Evolutionary conservation across 306 rosid genomes (phyloP), one percentile per base, ranked within the genome.

Genomic region (Quercus wislizeni): DNA sequence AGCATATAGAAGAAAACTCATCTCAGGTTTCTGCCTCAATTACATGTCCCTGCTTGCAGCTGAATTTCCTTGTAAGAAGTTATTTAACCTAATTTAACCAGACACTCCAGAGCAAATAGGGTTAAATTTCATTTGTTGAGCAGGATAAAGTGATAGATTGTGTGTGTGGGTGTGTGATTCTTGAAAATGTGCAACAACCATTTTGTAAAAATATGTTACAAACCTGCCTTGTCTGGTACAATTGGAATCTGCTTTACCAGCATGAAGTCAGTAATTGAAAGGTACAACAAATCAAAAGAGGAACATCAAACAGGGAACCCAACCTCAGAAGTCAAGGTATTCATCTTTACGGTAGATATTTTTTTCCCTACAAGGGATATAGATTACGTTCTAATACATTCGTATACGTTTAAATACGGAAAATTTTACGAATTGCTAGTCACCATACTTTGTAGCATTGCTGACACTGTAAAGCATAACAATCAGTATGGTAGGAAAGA

Each of bases 311-410:
- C 86, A 77, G 90, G 87, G 33, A 81, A 85, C 74, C 80, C 92
- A 15, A 31, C 90, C 80, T 82, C 97, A 49, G 99, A 94, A 84
- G 85, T 88, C 57, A 92, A 94, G 99, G 98, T 94, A 94, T 17
- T 82, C 41, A 57, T 61, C 27, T 55, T 30, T 52, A 65, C 78
- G 14, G 9, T 58, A 6, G 27, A 4, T 2, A 17, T 14, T 65
- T 69, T 57, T 25, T 19, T 38, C 11, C 46, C n/a, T 23, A 33
- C 20, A 68, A 35, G 43, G 43, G 10, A 38, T 3, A 49, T 17
- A 49, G 14, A 49, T 49, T 49, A 49, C 4, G 5, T 12, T 49
- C 41, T 6, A 13, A 18, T 35, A 8, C 17, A 67, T 76, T 27
- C 21, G 28, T 10, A 1, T 58, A 3, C 30, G 8, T n/a, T 21